These are phyloP conservation scores for Solanum pinnatisectum DNA, from an alignment of 257 asterid species.

Conservation along the genomic window DNA sequence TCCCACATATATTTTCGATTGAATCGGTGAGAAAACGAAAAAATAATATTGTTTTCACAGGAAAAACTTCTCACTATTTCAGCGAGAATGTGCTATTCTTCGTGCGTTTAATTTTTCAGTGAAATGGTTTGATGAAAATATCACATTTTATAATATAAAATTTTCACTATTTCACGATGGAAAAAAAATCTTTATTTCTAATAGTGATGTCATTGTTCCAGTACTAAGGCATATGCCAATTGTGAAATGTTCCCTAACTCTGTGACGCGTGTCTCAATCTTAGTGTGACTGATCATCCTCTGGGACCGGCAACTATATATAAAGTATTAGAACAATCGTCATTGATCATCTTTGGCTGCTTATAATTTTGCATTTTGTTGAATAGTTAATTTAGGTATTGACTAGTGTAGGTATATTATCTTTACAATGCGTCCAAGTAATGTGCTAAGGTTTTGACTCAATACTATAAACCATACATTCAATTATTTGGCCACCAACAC, in stretches of 20 bases:
- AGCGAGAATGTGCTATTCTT: neutral
- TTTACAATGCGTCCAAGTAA: neutral
- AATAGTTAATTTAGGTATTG: neutral
- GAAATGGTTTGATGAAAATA: no score
- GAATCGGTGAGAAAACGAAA: neutral
- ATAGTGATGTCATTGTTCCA: neutral
- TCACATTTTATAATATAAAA: no score
- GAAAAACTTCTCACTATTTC: neutral
- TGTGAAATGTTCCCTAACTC: neutral
- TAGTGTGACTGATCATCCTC: no score
- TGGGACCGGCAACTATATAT: neutral
- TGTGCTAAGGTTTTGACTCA: neutral
- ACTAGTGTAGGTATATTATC: neutral
- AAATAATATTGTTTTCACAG: no score
- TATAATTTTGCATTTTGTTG: neutral
- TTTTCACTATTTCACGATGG: accelerated
- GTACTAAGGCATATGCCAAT: neutral
- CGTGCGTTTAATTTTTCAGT: neutral
- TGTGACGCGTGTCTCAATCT: neutral
- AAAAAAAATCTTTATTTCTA: no score
- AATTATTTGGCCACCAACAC: neutral
- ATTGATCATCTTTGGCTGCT: neutral
- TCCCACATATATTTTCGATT: accelerated
- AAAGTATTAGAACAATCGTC: neutral
- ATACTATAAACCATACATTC: neutral